phyloP scores from a whole-genome alignment of 257 asterid species.

The Phtheirospermum japonicum region DNA sequence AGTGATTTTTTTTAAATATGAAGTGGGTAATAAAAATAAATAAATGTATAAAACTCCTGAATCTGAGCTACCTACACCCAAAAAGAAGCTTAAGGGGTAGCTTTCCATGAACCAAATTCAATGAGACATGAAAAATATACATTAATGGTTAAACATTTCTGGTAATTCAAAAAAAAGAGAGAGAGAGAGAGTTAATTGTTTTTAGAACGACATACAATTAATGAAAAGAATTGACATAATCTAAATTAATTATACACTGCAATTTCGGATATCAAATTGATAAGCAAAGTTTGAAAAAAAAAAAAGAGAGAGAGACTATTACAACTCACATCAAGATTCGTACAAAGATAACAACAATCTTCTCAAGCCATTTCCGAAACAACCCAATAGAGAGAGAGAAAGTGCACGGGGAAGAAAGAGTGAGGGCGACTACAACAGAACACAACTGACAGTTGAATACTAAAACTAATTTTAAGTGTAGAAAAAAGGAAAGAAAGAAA shows the following conservation, averaged over 20 bases:
- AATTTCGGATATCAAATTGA: no score
- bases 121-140: conserved; percentile 18
- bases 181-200: no score
- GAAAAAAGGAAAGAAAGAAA: conserved; percentile 20
- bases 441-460: conserved; percentile 28
- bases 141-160: conserved; percentile 6
- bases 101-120: conserved; percentile 28
- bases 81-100: no score
- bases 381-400: conserved; percentile 34
- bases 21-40: not conserved
- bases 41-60: conserved; percentile 5
- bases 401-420: conserved; percentile 16
- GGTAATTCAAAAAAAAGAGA: no score
- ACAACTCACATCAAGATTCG: conserved; percentile 35
- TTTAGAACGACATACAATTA: conserved; percentile 22
- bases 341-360: conserved; percentile 30
- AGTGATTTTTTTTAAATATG: no score
- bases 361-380: conserved; percentile 31
- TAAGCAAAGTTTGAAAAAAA: not conserved
- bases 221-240: conserved; percentile 10
- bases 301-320: conserved; percentile 22
- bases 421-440: conserved; percentile 1
- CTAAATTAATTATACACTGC: conserved; percentile 14
- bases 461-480: not conserved
- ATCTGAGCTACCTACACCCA: conserved; percentile 11